Evolutionary conservation across 2,329 filamentous ascomycete species (phyloP), one percentile per base, ranked within the genome.

Genomic region (Zasmidium citrigriseum): DNA sequence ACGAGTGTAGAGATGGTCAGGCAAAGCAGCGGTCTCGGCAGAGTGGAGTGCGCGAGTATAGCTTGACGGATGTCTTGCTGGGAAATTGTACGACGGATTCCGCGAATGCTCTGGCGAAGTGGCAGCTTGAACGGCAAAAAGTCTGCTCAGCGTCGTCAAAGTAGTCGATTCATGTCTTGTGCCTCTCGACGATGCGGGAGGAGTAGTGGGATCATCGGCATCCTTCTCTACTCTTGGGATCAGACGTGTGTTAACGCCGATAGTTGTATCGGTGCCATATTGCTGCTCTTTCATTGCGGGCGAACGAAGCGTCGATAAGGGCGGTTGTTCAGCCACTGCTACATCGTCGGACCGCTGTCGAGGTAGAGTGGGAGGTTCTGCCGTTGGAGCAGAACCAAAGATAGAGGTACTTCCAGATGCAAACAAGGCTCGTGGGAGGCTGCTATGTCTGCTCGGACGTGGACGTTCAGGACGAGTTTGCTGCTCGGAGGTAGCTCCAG

Each of bases 1-100:
- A 58, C 80, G 76, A 14, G 73, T 79, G 62, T 82, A 82, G 25
- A 84, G 75, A 68, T 84, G 82, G 47, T 80, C 76, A 0, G 79
- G 77, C 7, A 84, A 71, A 14, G 70, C 67, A 18, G 70, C 66
- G 2, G 65, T 61, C 20, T 70, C 65, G 41, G 57, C 57, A 2
- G 63, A 62, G 22, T 67, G 63, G 29, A 62, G 25, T 41, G 65
- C 61, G 16, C 63, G 60, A 22, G 53, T 58, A 48, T 66, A 67
- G 14, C 52, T 58, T 34, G 60, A 55, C 22, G 61, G 59, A 23
- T 64, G 56, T 46, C 60, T 58, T 14, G 59, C 18, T 22, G 64
- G 59, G 29, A 67, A 58, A 52, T 68, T 74, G 64, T 79, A 79
- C 0, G 78, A 80, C 2, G 75, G 69, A 1, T 71, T 67, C n/a